Conservation (phyloP, 805 yeast genomes). For the Candida dendrica region DNA sequence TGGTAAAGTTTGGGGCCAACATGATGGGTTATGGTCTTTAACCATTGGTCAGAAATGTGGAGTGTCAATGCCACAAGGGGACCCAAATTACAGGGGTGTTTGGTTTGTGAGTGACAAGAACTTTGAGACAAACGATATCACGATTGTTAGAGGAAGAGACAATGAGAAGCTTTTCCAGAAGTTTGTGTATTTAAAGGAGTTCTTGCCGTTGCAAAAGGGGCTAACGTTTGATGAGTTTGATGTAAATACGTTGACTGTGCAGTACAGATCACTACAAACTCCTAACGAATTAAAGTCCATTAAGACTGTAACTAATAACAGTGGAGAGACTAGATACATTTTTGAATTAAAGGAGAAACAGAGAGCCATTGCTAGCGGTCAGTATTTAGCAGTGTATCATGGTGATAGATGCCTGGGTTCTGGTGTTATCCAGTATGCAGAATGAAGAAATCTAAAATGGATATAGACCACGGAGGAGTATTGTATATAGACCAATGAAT, state of each 20-base stretch:
- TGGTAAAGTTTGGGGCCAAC: constrained; percentile 73
- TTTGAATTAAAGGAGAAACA: constrained; percentile 38
- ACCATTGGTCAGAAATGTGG: constrained; percentile 87
- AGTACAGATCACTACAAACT: constrained; percentile 67
- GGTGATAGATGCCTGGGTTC: constrained; percentile 64
- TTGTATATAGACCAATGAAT: no score
- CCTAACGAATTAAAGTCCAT: constrained; percentile 35
- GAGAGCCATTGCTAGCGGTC: constrained; percentile 88
- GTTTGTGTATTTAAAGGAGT: constrained; percentile 33
- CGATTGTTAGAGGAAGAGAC: constrained; percentile 68
- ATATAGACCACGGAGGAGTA: no score
- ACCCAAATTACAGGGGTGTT: constrained; percentile 62
- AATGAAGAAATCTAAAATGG: neutral
- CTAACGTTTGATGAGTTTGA: neutral
- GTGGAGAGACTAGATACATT: constrained; percentile 11
- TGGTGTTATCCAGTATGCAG: constrained; percentile 31
- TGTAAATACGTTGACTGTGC: constrained; percentile 35
- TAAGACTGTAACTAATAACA: constrained; percentile 10
- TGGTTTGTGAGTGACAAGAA: constrained; percentile 85
- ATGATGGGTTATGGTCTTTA: constrained; percentile 88
- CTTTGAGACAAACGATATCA: constrained; percentile 57
- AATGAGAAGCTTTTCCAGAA: constrained; percentile 47
- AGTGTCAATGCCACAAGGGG: constrained; percentile 83
- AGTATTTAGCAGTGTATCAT: constrained; percentile 67
- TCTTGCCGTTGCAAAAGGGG: constrained; percentile 14